Conservation (phyloP, 768 basidiomycete genomes). For the Phallus indusiatus region DNA sequence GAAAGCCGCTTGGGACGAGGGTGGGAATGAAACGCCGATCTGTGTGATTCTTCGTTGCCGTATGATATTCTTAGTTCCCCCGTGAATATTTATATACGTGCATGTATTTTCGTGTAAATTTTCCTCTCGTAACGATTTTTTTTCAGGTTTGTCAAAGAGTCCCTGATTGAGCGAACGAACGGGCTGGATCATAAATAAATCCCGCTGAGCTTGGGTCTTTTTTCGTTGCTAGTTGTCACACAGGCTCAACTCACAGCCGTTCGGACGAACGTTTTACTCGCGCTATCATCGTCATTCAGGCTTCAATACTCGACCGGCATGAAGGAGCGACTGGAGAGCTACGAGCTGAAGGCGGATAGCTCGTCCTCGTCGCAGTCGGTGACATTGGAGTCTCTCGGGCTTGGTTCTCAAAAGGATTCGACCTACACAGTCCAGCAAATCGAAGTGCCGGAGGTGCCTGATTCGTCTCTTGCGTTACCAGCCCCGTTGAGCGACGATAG, state of each 20-base stretch:
- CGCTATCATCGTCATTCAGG: no score
- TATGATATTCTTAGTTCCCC: not conserved
- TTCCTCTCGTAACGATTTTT: no score
- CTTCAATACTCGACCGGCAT: not conserved
- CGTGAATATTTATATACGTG: not conserved
- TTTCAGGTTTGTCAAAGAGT: no score
- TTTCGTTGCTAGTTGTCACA: no score
- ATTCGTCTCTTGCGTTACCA: not conserved
- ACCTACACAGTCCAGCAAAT: no score
- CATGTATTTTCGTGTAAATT: no score
- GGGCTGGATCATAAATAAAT: no score
- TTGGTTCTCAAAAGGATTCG: not conserved
- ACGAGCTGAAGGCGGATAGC: not conserved
- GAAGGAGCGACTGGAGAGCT: not conserved
- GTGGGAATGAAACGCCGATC: slow-evolving; percentile 67
- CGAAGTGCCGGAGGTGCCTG: no score
- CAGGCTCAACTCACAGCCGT: no score
- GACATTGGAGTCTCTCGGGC: not conserved
- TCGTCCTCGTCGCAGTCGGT: not conserved
- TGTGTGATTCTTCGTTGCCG: not conserved
- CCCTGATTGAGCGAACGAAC: no score
- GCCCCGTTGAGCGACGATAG: not conserved
- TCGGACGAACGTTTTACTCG: no score
- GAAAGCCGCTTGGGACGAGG: slow-evolving; percentile 67
- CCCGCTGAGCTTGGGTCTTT: no score